phyloP scores from a whole-genome alignment of 768 basidiomycete genomes.

The Chiua virens region DNA sequence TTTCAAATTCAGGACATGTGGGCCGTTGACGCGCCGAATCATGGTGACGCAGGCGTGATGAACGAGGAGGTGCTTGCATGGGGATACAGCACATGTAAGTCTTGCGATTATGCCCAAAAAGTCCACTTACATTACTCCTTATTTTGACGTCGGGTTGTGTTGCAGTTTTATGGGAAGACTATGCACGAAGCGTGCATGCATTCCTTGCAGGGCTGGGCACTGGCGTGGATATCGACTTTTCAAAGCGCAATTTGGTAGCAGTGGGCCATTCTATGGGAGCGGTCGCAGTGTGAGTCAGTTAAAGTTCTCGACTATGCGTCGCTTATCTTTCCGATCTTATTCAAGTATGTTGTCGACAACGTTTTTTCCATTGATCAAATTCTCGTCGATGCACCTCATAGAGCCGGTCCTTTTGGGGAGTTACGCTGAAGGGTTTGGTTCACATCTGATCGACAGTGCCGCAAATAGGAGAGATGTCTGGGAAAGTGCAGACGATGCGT shows the following conservation, averaged over 20 bases:
- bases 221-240: conserved; percentile 6
- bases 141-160: neutral
- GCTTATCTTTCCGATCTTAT: neutral
- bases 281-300: neutral
- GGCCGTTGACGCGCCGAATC: conserved; percentile 6
- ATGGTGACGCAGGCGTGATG: conserved; percentile 7
- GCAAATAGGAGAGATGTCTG: conserved; percentile 1
- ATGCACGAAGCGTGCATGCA: conserved; percentile 1
- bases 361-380: neutral
- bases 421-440: neutral
- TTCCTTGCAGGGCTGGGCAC: conserved; percentile 1
- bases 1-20: conserved; percentile 8
- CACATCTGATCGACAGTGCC: neutral
- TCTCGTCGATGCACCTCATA: conserved; percentile 8
- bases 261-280: conserved; percentile 1
- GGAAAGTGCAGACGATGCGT: neutral
- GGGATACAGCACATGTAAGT: conserved; percentile 1
- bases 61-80: conserved; percentile 7
- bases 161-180: conserved; percentile 5
- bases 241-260: neutral
- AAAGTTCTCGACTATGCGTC: neutral
- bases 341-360: neutral
- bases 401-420: neutral
- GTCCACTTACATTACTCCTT: neutral
- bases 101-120: no score